These are phyloP conservation scores for Danielozyma ontarioensis DNA, from an alignment of 805 yeast genomes.

Conservation along the genomic window DNA sequence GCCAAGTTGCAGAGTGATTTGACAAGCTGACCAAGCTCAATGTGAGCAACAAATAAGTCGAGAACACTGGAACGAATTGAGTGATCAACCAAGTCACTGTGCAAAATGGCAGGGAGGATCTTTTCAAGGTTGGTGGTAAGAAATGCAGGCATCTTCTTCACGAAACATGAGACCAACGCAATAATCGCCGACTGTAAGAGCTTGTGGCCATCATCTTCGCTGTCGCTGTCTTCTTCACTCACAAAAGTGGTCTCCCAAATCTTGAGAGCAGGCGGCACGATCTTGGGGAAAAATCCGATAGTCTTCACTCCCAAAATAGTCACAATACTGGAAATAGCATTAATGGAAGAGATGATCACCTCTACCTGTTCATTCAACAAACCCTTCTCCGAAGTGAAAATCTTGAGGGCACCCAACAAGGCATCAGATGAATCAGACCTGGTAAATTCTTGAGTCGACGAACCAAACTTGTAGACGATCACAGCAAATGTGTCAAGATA, in stretches of 20 bases:
- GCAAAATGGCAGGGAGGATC: constrained; percentile 54
- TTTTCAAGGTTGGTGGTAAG: constrained; percentile 63
- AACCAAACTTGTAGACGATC: constrained; percentile 59
- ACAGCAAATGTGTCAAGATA: constrained; percentile 64
- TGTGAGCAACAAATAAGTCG: constrained; percentile 55
- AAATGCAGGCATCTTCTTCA: constrained; percentile 83
- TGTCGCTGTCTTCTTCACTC: constrained; percentile 6
- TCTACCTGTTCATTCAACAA: constrained; percentile 54
- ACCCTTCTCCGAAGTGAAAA: constrained; percentile 47
- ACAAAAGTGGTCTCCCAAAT: constrained; percentile 44
- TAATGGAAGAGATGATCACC: constrained; percentile 65
- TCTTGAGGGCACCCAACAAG: constrained; percentile 44
- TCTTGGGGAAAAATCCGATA: constrained; percentile 79
- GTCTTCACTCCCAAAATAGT: constrained; percentile 78
- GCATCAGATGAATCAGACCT: constrained; percentile 41
- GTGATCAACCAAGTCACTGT: constrained; percentile 54
- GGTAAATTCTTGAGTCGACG: constrained; percentile 15
- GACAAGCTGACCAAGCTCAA: constrained; percentile 62
- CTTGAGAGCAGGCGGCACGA: constrained; percentile 67
- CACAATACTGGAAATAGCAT: constrained; percentile 65
- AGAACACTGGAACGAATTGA: constrained; percentile 58
- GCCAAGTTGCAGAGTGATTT: constrained; percentile 61
- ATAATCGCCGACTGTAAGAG: constrained; percentile 66
- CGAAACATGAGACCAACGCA: constrained; percentile 65
- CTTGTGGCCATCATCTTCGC: constrained; percentile 23